Evolutionary conservation across 2,329 filamentous ascomycete species (phyloP), one percentile per base, ranked within the genome.

Genomic region (Fusarium mundagurra): DNA sequence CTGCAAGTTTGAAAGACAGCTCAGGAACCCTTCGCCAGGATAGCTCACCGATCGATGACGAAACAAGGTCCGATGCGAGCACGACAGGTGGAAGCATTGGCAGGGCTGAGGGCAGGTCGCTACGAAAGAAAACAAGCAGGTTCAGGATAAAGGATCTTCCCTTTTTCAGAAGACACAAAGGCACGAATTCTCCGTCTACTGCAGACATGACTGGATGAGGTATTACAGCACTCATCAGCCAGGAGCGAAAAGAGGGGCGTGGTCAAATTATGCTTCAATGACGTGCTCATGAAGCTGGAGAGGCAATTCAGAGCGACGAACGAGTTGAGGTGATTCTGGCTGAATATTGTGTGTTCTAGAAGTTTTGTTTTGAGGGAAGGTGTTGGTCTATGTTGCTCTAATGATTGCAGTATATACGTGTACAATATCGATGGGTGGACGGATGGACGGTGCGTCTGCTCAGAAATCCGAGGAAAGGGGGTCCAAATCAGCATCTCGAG

Each of bases 131-230:
- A 80, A 85, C 89, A 10, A 92, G 90, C 76, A 85, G 90, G 45
- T 92, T 92, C 76, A 85, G 88, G 71, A 90, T 92, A 85, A 92
- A 90, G 72, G 87, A 88, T 48, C 85, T 90, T 66, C 86, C 86
- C 10, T 87, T 89, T 72, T 89, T 90, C 76, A 84, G 87, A 75
- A 85, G 87, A 61, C 86, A 89, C 75, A 89, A 88, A 80, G 80
- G 81, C 64, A 75, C 82, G 10, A 82, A 73, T 57, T 79, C 79
- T 31, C 79, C 81, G 16, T 75, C 82, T n/a, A 72, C 79, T n/a
- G 75, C 82, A 24, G 82, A 84, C 59, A 77, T 78, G 16, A 77
- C 80, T 36, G 77, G 80, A 62, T 83, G 77, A 72, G 60, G 62
- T 65, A 64, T 62, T 45, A 70, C 55, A 68, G 61, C 57, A 74